Conservation (phyloP, 2,329 filamentous ascomycete species). For the Microdochium trichocladiopsis region DNA sequence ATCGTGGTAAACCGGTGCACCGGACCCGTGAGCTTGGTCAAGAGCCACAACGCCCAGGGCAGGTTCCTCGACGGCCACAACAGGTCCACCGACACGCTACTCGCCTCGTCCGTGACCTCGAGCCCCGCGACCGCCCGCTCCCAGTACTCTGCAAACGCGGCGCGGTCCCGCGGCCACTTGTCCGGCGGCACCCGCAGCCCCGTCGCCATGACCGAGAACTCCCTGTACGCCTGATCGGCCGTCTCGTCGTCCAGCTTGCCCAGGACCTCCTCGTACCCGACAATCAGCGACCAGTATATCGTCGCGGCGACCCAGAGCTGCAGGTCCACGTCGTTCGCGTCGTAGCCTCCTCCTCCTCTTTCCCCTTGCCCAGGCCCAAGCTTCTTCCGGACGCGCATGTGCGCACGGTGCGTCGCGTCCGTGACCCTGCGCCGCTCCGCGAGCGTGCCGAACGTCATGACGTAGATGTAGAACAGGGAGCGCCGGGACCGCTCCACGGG, state of each 20-base stretch:
- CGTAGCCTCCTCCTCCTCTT: slow-evolving; percentile 3
- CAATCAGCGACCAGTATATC: slow-evolving; percentile 4
- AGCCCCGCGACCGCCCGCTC: background rate
- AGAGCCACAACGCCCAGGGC: slow-evolving; percentile 1
- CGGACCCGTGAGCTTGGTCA: slow-evolving; percentile 1
- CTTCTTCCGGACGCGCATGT: slow-evolving; percentile 4
- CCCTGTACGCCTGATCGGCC: slow-evolving; percentile 5
- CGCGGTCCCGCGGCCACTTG: slow-evolving; percentile 5
- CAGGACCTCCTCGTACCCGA: slow-evolving; percentile 5
- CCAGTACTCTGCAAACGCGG: slow-evolving; percentile 2
- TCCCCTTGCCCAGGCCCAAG: background rate
- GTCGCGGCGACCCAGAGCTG: slow-evolving; percentile 10
- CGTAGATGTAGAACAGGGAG: slow-evolving; percentile 5
- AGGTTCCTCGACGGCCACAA: slow-evolving; percentile 1
- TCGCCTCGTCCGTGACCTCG: slow-evolving; percentile 2
- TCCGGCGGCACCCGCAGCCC: slow-evolving; percentile 6
- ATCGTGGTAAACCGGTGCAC: slow-evolving; percentile 1
- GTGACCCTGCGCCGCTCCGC: slow-evolving; percentile 4
- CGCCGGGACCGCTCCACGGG: slow-evolving; percentile 2
- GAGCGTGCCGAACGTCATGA: slow-evolving; percentile 7
- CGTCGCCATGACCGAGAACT: slow-evolving; percentile 8
- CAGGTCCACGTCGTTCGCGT: slow-evolving; percentile 6
- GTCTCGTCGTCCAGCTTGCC: slow-evolving; percentile 4
- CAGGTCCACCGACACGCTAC: slow-evolving; percentile 1
- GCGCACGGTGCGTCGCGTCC: slow-evolving; percentile 6